Conservation (phyloP, 1,139 yeast species). For the Geotrichum klebahnii region DNA sequence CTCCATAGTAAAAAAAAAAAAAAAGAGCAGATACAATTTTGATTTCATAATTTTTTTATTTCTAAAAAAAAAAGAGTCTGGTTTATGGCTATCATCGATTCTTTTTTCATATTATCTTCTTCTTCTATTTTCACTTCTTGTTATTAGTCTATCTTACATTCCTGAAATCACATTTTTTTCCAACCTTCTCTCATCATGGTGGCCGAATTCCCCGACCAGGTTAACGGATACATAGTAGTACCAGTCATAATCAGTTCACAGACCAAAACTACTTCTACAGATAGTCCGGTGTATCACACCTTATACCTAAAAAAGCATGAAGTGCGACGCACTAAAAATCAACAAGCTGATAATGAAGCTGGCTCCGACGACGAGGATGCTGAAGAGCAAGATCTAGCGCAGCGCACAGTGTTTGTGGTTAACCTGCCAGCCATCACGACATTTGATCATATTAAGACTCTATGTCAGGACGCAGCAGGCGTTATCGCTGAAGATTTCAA, state of each 20-base stretch:
- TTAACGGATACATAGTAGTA: constrained; percentile 55
- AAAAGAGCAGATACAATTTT: too few relatives aligned
- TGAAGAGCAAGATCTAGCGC: constrained; percentile 41
- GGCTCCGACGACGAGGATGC: constrained; percentile 24
- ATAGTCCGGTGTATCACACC: constrained; percentile 31
- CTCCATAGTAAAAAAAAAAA: too few relatives aligned
- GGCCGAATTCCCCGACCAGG: constrained; percentile 32
- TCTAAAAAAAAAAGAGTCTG: too few relatives aligned
- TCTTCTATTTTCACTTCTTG: background rate
- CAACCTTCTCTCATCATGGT: too few relatives aligned
- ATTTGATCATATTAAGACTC: constrained; percentile 50
- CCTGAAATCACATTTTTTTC: too few relatives aligned
- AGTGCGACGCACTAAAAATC: constrained; percentile 19
- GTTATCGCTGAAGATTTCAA: constrained; percentile 51
- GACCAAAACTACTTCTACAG: constrained; percentile 26
- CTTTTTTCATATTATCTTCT: background rate
- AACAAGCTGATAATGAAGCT: constrained; percentile 17
- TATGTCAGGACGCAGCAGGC: constrained; percentile 57
- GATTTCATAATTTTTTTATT: too few relatives aligned
- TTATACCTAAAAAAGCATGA: constrained; percentile 34
- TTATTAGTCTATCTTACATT: too few relatives aligned
- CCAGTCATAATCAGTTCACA: constrained; percentile 48
- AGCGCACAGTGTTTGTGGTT: constrained; percentile 61
- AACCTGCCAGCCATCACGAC: constrained; percentile 68
- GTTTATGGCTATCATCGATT: background rate